These are phyloP conservation scores for Torulaspora pretoriensis DNA, from an alignment of 1,139 yeast species.

Conservation along the genomic window DNA sequence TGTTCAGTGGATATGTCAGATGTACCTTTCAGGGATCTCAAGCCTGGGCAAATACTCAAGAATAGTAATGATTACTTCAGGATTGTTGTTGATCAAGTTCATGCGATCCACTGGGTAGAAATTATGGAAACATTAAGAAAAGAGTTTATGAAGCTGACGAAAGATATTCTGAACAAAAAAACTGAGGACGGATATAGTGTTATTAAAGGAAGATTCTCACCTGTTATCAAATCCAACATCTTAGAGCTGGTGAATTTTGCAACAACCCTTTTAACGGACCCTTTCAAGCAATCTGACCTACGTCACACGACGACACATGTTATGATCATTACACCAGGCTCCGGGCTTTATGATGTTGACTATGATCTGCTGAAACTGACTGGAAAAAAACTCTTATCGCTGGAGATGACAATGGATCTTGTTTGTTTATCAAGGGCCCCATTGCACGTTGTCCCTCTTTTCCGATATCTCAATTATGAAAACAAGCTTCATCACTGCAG, in stretches of 20 bases:
- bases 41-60: constrained; percentile 69
- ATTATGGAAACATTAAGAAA: constrained; percentile 83
- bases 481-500: constrained; percentile 68
- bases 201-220: constrained; percentile 59
- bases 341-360: constrained; percentile 91
- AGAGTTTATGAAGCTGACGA: constrained; percentile 79
- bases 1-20: constrained; percentile 65
- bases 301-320: constrained; percentile 85
- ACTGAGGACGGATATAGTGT: constrained; percentile 39
- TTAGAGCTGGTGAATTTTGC: constrained; percentile 86
- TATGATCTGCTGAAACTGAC: constrained; percentile 71
- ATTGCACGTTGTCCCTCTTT: constrained; percentile 82
- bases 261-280: constrained; percentile 69
- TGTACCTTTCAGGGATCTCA: constrained; percentile 50
- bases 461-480: constrained; percentile 58
- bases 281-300: constrained; percentile 79
- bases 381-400: constrained; percentile 65
- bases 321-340: constrained; percentile 82
- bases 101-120: constrained; percentile 80
- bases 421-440: constrained; percentile 90
- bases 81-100: constrained; percentile 93
- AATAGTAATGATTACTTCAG: constrained; percentile 77
- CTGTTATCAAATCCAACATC: constrained; percentile 84
- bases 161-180: constrained; percentile 58
- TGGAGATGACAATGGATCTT: constrained; percentile 84